phyloP scores from a whole-genome alignment of 345 rosid species.

The Populus pruinosa region DNA sequence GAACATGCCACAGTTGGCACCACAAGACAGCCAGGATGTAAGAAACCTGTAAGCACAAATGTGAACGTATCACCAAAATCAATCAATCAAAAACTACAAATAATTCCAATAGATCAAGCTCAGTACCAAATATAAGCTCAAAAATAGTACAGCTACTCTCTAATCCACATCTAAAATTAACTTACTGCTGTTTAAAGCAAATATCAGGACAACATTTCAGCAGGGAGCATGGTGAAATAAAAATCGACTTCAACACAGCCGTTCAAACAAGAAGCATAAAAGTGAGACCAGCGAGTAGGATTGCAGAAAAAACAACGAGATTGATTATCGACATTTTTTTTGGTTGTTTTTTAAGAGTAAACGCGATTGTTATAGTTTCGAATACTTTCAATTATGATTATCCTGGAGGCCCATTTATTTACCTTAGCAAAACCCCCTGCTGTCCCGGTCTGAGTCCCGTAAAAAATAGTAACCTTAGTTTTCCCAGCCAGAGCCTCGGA shows the following conservation, averaged over 20 bases:
- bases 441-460: slow-evolving; percentile 94
- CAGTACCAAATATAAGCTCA: neutral
- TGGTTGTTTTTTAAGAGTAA: no score
- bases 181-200: neutral
- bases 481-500: slow-evolving; percentile 36
- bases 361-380: neutral
- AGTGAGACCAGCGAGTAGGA: neutral
- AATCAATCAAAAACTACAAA: neutral
- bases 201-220: neutral
- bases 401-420: neutral
- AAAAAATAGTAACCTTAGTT: slow-evolving; percentile 72
- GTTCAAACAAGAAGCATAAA: neutral
- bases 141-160: neutral
- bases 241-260: neutral
- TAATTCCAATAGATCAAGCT: neutral
- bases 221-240: neutral
- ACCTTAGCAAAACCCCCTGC: slow-evolving; percentile 99
- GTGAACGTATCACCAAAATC: neutral
- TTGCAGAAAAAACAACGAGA: neutral
- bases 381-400: no score
- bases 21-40: neutral
- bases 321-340: neutral
- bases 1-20: neutral
- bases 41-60: neutral
- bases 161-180: neutral